Conservation (phyloP, 768 basidiomycete genomes). For the Rhizopogon salebrosus region DNA sequence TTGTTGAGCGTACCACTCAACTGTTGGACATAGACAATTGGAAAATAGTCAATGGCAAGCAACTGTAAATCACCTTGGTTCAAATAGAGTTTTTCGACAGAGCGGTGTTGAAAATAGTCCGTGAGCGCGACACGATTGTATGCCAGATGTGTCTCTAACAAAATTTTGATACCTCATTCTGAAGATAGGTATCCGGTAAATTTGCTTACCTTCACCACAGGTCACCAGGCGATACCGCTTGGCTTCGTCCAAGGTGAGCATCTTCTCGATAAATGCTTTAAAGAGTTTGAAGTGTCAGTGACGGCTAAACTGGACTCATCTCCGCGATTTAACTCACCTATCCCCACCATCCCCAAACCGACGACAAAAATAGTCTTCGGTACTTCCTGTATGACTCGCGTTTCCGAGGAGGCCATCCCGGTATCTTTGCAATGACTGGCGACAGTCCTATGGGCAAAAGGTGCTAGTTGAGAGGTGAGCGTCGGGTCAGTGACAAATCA, state of each 20-base stretch:
- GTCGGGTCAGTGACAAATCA: neutral
- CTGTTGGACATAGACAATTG: constrained; percentile 20
- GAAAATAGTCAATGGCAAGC: neutral
- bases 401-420: neutral
- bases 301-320: neutral
- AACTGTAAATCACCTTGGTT: constrained; percentile 34
- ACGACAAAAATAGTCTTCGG: constrained; percentile 23
- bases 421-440: neutral
- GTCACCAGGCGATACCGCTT: constrained; percentile 50
- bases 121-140: constrained; percentile 51
- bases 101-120: constrained; percentile 57
- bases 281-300: neutral
- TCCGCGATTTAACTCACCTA: constrained; percentile 29
- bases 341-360: constrained; percentile 61
- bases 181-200: constrained; percentile 14
- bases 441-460: neutral
- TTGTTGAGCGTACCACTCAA: constrained; percentile 57
- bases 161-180: constrained; percentile 11
- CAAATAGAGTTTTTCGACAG: constrained; percentile 54
- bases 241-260: constrained; percentile 49
- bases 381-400: neutral
- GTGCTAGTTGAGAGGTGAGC: neutral
- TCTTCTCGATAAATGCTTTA: constrained; percentile 64
- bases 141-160: constrained; percentile 38
- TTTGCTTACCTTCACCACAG: constrained; percentile 48